Evolutionary conservation across 768 basidiomycete genomes (phyloP), one percentile per base, ranked within the genome.

Genomic region (Polyporus arcularius): DNA sequence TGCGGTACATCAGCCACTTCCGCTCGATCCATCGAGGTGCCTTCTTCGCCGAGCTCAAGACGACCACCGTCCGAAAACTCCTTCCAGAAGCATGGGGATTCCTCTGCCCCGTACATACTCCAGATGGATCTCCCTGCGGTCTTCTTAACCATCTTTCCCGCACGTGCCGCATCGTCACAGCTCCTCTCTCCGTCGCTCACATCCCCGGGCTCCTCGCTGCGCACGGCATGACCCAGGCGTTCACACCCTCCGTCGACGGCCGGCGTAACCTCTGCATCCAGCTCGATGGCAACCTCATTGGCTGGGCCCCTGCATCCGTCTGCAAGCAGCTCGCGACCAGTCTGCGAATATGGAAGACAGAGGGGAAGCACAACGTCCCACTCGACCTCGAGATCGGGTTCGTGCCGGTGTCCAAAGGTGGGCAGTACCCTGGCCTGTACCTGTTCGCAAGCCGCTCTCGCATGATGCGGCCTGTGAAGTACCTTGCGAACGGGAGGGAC

Each of bases 21-120:
- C 84, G 97, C 58, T 97, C 92, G 74, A 94, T 99, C 32, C 97
- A 99, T 76, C 92, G 97, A 76, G 97, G 97, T 73, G 95, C 97
- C 40, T 99, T 99, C 85, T 99, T 99, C 72, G 92, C 96, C 7
- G 95, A 98, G 73, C 85, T 98, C 55, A 98, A 98, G 79, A 99
- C 97, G 1, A 99, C 97, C 0, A 89, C 94, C 21, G 97, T 99
- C 57, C 88, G 97, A 64, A 98, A 98, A 74, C 79, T 99, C 53
- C 79, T 98, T 16, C 97, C 97, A 26, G 97, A 99, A 76, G 92
- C 96, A 38, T 99, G 97, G 97, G 97, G 96, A 52, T 99, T 99
- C 79, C 77, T 99, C 9, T 99, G 97, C 70, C 97, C 97, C 21
- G 97, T 99, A 16, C 97, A 99, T 71, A 99, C 97, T 1, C 97